Base-by-base conservation (phyloP, 345 rosid genomes). In the Microthlaspi erraticum region DNA sequence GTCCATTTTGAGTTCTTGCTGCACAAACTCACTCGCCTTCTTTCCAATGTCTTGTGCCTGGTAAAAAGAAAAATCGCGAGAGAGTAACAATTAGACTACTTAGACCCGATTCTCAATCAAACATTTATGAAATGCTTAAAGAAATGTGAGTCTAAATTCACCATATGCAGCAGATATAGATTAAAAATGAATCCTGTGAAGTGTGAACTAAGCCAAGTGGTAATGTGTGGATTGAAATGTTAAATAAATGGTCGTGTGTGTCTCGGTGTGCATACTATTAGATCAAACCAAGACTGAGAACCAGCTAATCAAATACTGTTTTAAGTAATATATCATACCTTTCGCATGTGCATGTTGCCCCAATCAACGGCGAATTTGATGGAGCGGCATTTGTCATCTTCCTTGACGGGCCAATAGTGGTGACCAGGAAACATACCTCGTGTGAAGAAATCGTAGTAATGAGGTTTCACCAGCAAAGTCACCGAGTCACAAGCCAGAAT, bases 401-500 rank as follows among this genome's bases (percentile, higher is more conserved):
- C 81, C 75, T 84, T 78, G 50, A 88, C 68, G 4, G 97, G 95
- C 97, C 97, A 91, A 68, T 82, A 91, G 33, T 91, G 97, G n/a
- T 72, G 81, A 60, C 85, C 50, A 2, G 95, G 97, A 60, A 81
- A 46, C 80, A 91, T 80, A 54, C 91, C 80, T 78, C 95, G 80
- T 1, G 91, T 83, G 85, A 83, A 88, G 79, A 88, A 88, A 61
- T 88, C 97, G 7, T 80, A 84, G 68, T 84, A 88, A 49, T 70
- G 85, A 50, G 93, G 95, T 13, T 76, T 84, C 29, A 91, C 95
- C 1, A 85, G 20, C 5, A 91, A 74, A 10, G 97, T 76, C 20
- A 85, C 80, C 5, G 97, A 87, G 71, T 91, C 88, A 60, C 97
- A 91, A 37, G 97, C 89, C n/a, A 91, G 80, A 64, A 88, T 91